Percentiles rank a stretch among this genome's conserved stretches.
Evolutionary conservation across 2,329 filamentous ascomycete genomes (phyloP).

Genomic region (Mycosphaerelloides madeirae): DNA sequence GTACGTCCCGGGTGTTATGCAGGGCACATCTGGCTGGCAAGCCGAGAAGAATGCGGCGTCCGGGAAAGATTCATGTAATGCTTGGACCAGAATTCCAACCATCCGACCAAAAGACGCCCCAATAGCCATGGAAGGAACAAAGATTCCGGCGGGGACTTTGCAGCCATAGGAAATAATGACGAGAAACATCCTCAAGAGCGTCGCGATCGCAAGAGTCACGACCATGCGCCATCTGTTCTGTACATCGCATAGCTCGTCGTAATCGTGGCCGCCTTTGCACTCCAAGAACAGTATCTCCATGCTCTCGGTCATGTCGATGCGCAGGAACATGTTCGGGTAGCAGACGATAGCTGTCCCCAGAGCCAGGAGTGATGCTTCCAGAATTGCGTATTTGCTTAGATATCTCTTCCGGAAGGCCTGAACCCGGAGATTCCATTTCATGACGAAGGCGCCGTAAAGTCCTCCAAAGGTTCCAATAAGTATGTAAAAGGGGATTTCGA

Average conservation of each 20-base stretch:
- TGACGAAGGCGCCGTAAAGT: constrained; percentile 91
- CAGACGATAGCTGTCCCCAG: constrained; percentile 84
- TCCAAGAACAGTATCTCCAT: constrained; percentile 98
- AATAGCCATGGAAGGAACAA: constrained; percentile 96
- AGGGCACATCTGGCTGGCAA: constrained; percentile 86
- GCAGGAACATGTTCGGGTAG: constrained; percentile 90
- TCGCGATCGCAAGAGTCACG: constrained; percentile 71
- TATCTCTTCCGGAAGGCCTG: constrained; percentile 95
- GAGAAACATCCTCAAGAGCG: constrained; percentile 71
- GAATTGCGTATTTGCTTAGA: constrained; percentile 73
- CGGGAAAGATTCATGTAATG: constrained; percentile 78
- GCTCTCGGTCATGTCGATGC: constrained; percentile 98
- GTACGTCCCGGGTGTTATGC: constrained; percentile 96
- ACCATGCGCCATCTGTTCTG: constrained; percentile 74
- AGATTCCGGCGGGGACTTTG: constrained; percentile 96
- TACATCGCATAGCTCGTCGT: constrained; percentile 79
- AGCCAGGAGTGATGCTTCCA: constrained; percentile 81
- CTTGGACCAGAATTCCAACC: constrained; percentile 90
- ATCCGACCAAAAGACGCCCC: constrained; percentile 91
- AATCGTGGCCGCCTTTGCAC: constrained; percentile 83
- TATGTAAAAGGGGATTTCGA: constrained; percentile 89
- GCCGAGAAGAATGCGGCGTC: constrained; percentile 78
- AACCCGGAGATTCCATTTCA: constrained; percentile 91
- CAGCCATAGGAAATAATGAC: constrained; percentile 96
- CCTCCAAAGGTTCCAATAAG: constrained; percentile 89